Evolutionary conservation across 148 eudicot species (phyloP), one percentile per base, ranked within the genome.

Genomic region (Arctostaphylos glauca): DNA sequence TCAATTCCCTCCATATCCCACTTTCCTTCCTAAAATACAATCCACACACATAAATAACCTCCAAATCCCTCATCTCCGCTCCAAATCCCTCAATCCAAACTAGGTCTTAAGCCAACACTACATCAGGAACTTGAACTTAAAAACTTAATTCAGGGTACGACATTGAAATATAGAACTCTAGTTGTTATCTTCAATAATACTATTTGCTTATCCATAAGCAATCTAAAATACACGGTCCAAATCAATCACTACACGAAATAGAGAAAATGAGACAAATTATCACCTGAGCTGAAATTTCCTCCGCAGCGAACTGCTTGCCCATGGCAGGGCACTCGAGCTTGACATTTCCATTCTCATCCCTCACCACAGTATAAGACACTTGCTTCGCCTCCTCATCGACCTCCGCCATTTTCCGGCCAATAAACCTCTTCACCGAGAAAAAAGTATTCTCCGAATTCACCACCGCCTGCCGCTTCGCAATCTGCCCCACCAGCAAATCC

Each of bases 251-350:
- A 54, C 12, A 54, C 58, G 12, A 54, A 54, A 12, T 13, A 54
- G 14, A 54, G 58, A 54, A 14, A 54, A 15, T 10, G 4, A 54
- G 58, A 54, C 13, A 10, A 54, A 3, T 13, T 5, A 59, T 88
- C 87, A 95, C 97, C 97, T 95, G 98, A 74, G 98, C 97, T 3
- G 98, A 95, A 54, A 96, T 96, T 77, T 96, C 98, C 79, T 96
- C 98, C 15, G 98, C 96, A 19, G 98, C 98, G 49, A 95, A 95
- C 74, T 88, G 91, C 75, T 91, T 95, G 9, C 98, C 96, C 83
- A 95, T 94, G 75, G 98, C 98, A 82, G 98, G 98, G 75, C 98
- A 95, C 43, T 95, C 95, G 21, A 95, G 94, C 89, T 95, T 95
- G 10, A 95, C 98, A 85, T 95, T 94, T 0, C 96, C 98, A 83